phyloP scores from a whole-genome alignment of 371 early-diverging fungal species.

The Saksenaea vasiformis region DNA sequence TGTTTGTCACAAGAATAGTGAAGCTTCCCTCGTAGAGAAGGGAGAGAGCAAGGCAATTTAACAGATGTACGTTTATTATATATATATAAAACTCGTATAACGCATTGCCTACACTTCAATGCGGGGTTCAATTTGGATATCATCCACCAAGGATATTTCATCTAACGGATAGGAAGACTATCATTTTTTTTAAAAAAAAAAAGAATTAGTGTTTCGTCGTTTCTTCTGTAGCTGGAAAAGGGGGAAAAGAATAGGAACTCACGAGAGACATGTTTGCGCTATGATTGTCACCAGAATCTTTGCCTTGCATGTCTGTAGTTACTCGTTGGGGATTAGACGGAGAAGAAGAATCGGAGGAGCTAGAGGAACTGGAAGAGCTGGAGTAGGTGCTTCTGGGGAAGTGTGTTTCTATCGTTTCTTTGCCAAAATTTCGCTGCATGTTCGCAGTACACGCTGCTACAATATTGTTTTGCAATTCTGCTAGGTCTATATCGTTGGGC shows the following conservation, averaged over 20 bases:
- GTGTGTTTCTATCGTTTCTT: background rate
- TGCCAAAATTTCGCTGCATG: conserved; percentile 44
- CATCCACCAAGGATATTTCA: conserved; percentile 13
- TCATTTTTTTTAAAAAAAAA: no score
- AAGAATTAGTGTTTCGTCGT: background rate
- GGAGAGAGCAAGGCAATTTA: background rate
- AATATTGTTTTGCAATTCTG: conserved; percentile 71
- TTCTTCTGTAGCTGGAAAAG: background rate
- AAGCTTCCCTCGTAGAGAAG: no score
- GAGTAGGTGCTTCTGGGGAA: conserved; percentile 13
- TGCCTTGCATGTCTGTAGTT: background rate
- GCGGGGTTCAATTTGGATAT: conserved; percentile 1
- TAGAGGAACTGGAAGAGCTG: conserved; percentile 16
- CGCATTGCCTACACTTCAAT: conserved; percentile 22
- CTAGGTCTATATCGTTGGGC: conserved; percentile 68
- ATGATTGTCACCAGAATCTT: conserved; percentile 1
- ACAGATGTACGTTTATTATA: background rate
- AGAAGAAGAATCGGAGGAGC: conserved; percentile 14
- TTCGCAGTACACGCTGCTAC: conserved; percentile 71
- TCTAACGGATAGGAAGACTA: conserved; percentile 15
- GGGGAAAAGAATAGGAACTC: conserved; percentile 1
- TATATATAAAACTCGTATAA: conserved; percentile 21
- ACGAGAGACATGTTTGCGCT: conserved; percentile 5
- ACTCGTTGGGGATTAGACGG: conserved; percentile 6
- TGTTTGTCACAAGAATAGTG: no score